Evolutionary conservation across 305 asterid species (phyloP).

Genomic region (Rubia tinctorum): DNA sequence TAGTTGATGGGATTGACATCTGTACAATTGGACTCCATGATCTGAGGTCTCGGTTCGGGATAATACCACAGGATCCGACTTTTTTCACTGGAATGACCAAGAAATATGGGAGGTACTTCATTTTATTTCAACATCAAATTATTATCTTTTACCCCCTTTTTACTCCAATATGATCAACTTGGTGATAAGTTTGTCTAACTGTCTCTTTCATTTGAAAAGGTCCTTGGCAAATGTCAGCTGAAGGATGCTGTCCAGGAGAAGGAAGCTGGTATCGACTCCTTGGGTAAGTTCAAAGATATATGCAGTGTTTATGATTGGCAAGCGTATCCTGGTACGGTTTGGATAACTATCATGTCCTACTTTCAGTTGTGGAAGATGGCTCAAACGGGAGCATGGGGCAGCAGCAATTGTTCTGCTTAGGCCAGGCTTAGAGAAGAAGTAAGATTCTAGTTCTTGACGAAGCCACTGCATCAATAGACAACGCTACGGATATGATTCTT

Average conservation of each 20-base stretch:
- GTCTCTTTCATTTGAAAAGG: slow-evolving; percentile 31
- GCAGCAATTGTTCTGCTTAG: slow-evolving; percentile 78
- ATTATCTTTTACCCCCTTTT: no score
- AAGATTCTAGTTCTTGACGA: slow-evolving; percentile 86
- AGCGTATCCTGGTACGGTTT: background rate
- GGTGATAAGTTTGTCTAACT: background rate
- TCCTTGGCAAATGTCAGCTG: slow-evolving; percentile 86
- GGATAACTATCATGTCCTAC: background rate
- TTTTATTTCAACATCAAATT: background rate
- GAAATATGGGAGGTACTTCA: slow-evolving; percentile 84
- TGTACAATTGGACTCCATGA: slow-evolving; percentile 78
- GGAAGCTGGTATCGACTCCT: slow-evolving; percentile 62
- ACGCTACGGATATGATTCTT: slow-evolving; percentile 73
- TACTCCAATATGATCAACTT: no score
- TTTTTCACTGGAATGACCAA: slow-evolving; percentile 73
- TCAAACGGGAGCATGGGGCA: slow-evolving; percentile 99
- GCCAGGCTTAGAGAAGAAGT: slow-evolving; percentile 82
- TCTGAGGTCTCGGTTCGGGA: slow-evolving; percentile 83
- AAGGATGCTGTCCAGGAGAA: slow-evolving; percentile 81
- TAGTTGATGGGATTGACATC: slow-evolving; percentile 84
- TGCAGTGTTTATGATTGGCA: background rate
- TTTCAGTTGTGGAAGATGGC: slow-evolving; percentile 85
- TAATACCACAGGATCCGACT: slow-evolving; percentile 97
- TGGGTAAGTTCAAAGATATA: slow-evolving; percentile 41
- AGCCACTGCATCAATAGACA: slow-evolving; percentile 96